Evolutionary conservation across 1,284 basidiomycete species (phyloP), one percentile per base, ranked within the genome.

Genomic region (Cystobasidium sp.): DNA sequence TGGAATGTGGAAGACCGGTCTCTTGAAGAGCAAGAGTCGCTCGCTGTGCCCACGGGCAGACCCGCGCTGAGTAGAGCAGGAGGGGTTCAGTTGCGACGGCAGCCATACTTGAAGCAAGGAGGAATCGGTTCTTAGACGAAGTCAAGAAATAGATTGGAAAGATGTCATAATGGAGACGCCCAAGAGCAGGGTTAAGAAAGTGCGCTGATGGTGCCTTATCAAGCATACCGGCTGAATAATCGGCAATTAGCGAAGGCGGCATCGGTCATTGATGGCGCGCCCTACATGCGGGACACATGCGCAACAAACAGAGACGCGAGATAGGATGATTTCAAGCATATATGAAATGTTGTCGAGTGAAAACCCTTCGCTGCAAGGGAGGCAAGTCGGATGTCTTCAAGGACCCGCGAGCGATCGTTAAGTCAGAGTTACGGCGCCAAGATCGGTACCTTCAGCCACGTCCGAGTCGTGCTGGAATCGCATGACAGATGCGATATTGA

Each of bases 21-120:
- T 90, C 88, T 31, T 84, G 82, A 16, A 90, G 84, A 0, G 89
- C 88, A 18, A 90, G 81, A 68, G 88, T 86, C 10, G 85, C 84
- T 84, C 89, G 75, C 70, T 79, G 59, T 46, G 75, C 72, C 68
- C 76, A 75, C 1, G 70, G 74, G 47, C 73, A 74, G 46, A 37
- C 39, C 22, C 49, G 44, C 31, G 58, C 68, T 43, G 44, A 24
- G 12, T 64, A 69, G 14, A 74, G 75, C 22, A 62, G 41, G 7
- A 70, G 49, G 6, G 52, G 56, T 61, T n/a, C 56, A 18, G 56
- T 24, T 6, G 43, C 22, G 24, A 49, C 58, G n/a, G 68, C 68
- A 39, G 58, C 55, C 53, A 68, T 68, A n/a, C 31, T 39, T 37
- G 39, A n/a, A 12, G 46, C n/a, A n/a, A 31, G 37, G 59, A 62